Conservation (phyloP, 192 early-diverging fungal genomes). For the Coemansia aciculifera region DNA sequence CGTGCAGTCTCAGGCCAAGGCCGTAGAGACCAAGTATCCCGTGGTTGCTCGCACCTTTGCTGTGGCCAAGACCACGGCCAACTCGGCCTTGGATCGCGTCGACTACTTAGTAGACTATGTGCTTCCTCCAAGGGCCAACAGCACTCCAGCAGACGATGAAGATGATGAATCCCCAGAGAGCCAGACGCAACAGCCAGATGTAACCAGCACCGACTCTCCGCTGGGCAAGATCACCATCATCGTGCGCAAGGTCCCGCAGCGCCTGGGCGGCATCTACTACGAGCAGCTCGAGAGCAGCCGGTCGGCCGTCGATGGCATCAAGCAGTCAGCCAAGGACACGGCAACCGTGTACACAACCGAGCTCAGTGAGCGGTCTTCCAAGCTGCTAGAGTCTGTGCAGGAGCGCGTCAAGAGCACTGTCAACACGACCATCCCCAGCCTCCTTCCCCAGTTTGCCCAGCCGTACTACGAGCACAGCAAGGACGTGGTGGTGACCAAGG, state of each 20-base stretch:
- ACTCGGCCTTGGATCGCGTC: slow-evolving; percentile 61
- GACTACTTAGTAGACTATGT: slow-evolving; percentile 62
- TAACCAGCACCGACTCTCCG: slow-evolving; percentile 25
- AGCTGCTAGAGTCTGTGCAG: slow-evolving; percentile 36
- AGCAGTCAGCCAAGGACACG: slow-evolving; percentile 47
- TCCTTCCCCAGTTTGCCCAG: slow-evolving; percentile 48
- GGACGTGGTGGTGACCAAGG: slow-evolving; percentile 50
- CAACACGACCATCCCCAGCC: slow-evolving; percentile 41
- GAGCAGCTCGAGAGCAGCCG: slow-evolving; percentile 45
- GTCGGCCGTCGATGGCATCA: slow-evolving; percentile 31
- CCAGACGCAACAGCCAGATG: slow-evolving; percentile 2
- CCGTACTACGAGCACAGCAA: slow-evolving; percentile 52
- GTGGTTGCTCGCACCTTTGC: slow-evolving; percentile 60
- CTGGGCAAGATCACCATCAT: slow-evolving; percentile 49
- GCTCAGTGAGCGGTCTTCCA: slow-evolving; percentile 40
- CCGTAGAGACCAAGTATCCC: slow-evolving; percentile 48
- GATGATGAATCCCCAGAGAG: background rate
- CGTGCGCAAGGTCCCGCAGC: slow-evolving; percentile 52
- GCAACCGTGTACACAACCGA: slow-evolving; percentile 46
- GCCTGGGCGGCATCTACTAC: slow-evolving; percentile 42
- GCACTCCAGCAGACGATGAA: background rate
- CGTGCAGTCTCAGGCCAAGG: slow-evolving; percentile 52
- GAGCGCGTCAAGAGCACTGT: slow-evolving; percentile 39
- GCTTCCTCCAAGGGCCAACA: slow-evolving; percentile 9
- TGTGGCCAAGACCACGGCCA: slow-evolving; percentile 55